These are phyloP conservation scores for Asterionellopsis glacialis DNA, from an alignment of 108 stramenopile species.

Conservation along the genomic window DNA sequence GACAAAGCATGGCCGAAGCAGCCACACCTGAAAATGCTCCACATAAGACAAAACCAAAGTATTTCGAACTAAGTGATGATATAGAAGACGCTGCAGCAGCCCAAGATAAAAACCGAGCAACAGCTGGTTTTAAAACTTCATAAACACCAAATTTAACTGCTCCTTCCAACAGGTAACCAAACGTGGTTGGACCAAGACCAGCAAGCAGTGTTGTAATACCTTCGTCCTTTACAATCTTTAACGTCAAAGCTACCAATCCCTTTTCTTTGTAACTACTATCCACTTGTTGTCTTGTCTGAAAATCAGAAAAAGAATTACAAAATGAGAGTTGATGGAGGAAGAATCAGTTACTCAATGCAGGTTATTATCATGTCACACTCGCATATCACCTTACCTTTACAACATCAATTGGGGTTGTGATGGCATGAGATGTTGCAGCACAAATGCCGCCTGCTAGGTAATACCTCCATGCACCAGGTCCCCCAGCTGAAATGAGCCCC, in stretches of 20 bases:
- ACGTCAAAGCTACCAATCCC: slow-evolving; percentile 38
- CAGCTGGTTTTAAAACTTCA: slow-evolving; percentile 73
- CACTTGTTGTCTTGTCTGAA: slow-evolving; percentile 69
- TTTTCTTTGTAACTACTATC: slow-evolving; percentile 37
- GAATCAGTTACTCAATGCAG: background rate
- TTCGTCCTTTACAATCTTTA: slow-evolving; percentile 44
- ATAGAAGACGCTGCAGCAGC: slow-evolving; percentile 26
- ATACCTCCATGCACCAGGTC: slow-evolving; percentile 56
- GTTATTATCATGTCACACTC: slow-evolving; percentile 12
- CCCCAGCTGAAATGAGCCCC: background rate
- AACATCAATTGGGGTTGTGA: slow-evolving; percentile 82
- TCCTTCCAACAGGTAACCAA: slow-evolving; percentile 82
- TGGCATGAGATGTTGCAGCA: slow-evolving; percentile 72
- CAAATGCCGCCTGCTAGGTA: slow-evolving; percentile 76
- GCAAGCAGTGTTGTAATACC: slow-evolving; percentile 51
- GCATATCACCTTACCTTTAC: slow-evolving; percentile 45
- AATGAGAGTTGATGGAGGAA: background rate
- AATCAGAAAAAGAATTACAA: background rate
- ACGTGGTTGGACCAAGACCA: slow-evolving; percentile 69
- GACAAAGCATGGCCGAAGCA: slow-evolving; percentile 79
- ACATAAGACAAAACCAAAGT: slow-evolving; percentile 43
- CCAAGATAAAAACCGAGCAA: slow-evolving; percentile 19
- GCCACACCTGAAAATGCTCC: slow-evolving; percentile 64
- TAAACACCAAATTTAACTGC: slow-evolving; percentile 85
- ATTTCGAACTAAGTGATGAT: slow-evolving; percentile 34